Evolutionary conservation across 768 basidiomycete genomes (phyloP), one percentile per base, ranked within the genome.

Genomic region (Podaxis mareebaensis): DNA sequence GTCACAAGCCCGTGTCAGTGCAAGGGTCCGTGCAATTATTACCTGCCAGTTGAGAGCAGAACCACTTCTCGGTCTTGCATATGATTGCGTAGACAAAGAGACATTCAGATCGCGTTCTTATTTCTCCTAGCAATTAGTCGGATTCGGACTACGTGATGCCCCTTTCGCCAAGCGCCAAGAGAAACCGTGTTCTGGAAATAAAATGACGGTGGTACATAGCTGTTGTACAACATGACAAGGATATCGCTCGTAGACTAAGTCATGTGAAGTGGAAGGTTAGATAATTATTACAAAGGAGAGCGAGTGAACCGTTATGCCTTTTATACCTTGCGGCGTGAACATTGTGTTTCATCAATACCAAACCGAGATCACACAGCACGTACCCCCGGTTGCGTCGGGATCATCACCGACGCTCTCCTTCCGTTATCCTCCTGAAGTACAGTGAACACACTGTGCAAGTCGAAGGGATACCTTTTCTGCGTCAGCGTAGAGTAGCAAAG

Each of bases 391-490:
- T 60, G 30, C 12, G 24, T 13, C 38, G 7, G 33, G 30, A 38
- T 28, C 22, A n/a, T 30, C 26, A 33, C 5, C 8, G 46, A 26
- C 13, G 46, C 36, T 26, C 54, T 57, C 53, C 24, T 56, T 10
- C 4, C 11, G 13, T n/a, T 22, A n/a, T 56, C 61, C 11, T 51
- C 61, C 40, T 33, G 44, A 28, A 63, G 46, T 11, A 49, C 46
- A 11, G 33, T 17, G 24, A 57, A 57, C 33, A 63, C 61, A 8
- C 46, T 56, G 22, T 49, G 22, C 6, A 63, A 24, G 26, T 63
- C 42, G 44, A 63, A 63, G 1, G 61, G 61, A 30, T 56, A 49
- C 36, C 61, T 63, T n/a, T 57, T 51, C 46, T 49, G 40, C 4
- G 53, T 51, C 13, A 56, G 38, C 10, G 22, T 26, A 12, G 33